Conservation (phyloP, 1,139 yeast genomes). For the Lodderomyces theae region DNA sequence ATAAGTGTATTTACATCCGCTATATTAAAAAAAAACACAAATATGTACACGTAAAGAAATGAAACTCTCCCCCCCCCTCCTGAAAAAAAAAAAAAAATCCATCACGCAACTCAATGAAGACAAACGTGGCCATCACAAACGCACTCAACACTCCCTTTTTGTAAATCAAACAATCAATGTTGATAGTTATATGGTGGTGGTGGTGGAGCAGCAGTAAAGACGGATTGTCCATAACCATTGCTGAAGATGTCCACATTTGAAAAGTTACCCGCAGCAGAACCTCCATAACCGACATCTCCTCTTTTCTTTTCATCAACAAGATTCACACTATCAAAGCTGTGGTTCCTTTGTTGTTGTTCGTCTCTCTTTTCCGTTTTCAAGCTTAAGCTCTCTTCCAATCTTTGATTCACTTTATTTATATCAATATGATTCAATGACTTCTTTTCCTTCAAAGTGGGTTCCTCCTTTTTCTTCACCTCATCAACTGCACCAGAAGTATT, state of each 20-base stretch:
- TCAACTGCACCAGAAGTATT: background rate
- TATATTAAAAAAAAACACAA: background rate
- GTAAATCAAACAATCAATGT: background rate
- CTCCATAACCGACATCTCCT: slow-evolving; percentile 4
- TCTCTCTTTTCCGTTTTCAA: background rate
- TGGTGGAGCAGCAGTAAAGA: slow-evolving; percentile 14
- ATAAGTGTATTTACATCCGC: no score
- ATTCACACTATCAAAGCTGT: background rate
- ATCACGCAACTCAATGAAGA: background rate
- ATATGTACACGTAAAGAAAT: background rate
- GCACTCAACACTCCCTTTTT: no score
- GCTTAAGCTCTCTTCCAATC: slow-evolving; percentile 15
- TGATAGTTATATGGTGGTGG: slow-evolving; percentile 15
- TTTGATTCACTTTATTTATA: slow-evolving; percentile 24
- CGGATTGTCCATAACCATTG: slow-evolving; percentile 9
- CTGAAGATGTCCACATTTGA: slow-evolving; percentile 6
- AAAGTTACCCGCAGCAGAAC: background rate
- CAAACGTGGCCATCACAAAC: background rate
- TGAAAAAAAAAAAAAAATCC: no score
- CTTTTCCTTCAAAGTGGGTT: slow-evolving; percentile 7
- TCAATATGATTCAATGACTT: slow-evolving; percentile 31
- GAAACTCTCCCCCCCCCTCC: no score
- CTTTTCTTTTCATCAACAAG: slow-evolving; percentile 13
- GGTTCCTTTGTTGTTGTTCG: background rate
- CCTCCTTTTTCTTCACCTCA: background rate